phyloP scores from a whole-genome alignment of 352 stramenopile species.

The Globisporangium carolinianum region DNA sequence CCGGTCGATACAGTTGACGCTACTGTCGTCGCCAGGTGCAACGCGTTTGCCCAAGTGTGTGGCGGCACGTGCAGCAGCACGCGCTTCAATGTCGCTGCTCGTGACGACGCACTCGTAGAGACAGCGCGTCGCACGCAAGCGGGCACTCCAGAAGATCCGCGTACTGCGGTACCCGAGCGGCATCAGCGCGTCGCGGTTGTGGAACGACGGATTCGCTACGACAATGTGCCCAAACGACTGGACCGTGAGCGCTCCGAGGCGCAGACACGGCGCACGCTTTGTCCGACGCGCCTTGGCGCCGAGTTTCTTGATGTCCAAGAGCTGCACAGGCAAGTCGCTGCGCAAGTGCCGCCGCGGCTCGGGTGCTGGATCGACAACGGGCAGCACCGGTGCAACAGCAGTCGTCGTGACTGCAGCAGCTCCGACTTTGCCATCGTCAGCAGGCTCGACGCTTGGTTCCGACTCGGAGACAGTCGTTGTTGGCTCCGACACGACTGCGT shows the following conservation, averaged over 20 bases:
- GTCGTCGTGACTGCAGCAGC: not conserved
- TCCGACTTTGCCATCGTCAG: not conserved
- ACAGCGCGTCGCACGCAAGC: slow-evolving; percentile 46
- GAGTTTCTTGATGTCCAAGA: slow-evolving; percentile 62
- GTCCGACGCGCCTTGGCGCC: slow-evolving; percentile 31
- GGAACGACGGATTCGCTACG: slow-evolving; percentile 77
- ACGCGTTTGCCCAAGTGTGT: not conserved
- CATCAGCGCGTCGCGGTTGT: slow-evolving; percentile 82
- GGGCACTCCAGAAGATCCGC: slow-evolving; percentile 90
- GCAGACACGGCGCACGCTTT: slow-evolving; percentile 52
- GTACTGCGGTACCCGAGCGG: slow-evolving; percentile 87
- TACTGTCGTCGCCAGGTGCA: not conserved
- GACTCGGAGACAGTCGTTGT: too few relatives aligned
- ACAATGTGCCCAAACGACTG: slow-evolving; percentile 78
- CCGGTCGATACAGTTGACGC: not conserved
- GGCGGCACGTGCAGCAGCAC: slow-evolving; percentile 8
- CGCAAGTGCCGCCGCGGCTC: slow-evolving; percentile 37
- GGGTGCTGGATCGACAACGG: slow-evolving; percentile 35
- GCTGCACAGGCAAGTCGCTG: slow-evolving; percentile 31
- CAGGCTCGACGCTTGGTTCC: too few relatives aligned
- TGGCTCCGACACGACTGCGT: too few relatives aligned
- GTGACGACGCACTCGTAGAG: slow-evolving; percentile 90
- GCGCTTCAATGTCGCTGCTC: slow-evolving; percentile 64
- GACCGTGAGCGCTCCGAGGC: slow-evolving; percentile 70
- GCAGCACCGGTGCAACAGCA: slow-evolving; percentile 17